Base-by-base conservation (phyloP, 2,329 filamentous ascomycete species). In the Bipolaris oryzae region DNA sequence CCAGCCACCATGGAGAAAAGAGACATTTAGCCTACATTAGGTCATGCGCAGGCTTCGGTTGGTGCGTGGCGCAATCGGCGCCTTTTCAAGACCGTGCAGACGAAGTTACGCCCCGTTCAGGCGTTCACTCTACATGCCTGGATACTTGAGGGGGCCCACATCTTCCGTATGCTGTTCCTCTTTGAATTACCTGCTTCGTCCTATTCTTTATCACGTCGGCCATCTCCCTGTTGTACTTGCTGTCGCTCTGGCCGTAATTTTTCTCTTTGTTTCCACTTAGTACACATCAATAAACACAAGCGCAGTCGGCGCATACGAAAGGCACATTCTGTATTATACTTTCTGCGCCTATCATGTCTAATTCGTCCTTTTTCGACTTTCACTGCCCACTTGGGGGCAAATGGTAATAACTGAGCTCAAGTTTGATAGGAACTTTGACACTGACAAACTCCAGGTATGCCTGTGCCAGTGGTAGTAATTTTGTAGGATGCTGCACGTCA, bases 401-500 rank as follows among this genome's bases (percentile, higher is more conserved):
- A 42, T 73, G 65, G 65, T 73, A 66, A 23, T 55, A 35, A 16
- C 5, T 21, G 33, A 11, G 5, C 4, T 23, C 34, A 15, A n/a
- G 2, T 28, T 31, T 31, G 28, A 4, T 18, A 42, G 13, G 41
- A 1, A 47, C 18, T 2, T 11, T 16, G 6, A 39, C 43, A 45
- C 52, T 69, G 11, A 70, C 37, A 7, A 21, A 23, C 15, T n/a
- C 15, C 25, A 68, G 66, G 67, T 68, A 68, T 54, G 64, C 68
- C 5, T 73, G 70, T 38, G 50, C 53, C n/a, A 46, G 37, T 7
- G 55, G 64, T 10, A 61, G 70, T 15, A 68, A 65, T 4, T 80
- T 80, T 43, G 68, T 80, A 20, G 78, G 78, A 5, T 80, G 78
- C 61, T 80, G 78, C 61, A 61, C 58, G 9, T 52, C 57, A 5